Conservation (phyloP, 2,329 filamentous ascomycete species). For the Apiospora hydei region DNA sequence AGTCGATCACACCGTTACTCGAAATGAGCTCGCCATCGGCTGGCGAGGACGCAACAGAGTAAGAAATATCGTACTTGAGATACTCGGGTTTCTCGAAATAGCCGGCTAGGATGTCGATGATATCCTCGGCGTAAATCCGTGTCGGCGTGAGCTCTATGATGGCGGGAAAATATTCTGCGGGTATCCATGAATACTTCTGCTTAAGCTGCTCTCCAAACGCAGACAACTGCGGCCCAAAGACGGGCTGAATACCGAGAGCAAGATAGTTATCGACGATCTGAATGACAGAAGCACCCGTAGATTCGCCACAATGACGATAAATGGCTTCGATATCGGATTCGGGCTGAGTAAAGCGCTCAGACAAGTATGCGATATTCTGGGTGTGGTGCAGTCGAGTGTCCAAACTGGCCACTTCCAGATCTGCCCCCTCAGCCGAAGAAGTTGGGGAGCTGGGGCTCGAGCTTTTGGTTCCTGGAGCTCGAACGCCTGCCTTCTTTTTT, state of each 20-base stretch:
- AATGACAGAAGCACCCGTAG: slow-evolving; percentile 49
- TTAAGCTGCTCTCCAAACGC: slow-evolving; percentile 44
- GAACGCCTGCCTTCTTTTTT: slow-evolving; percentile 48
- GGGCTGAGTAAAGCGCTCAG: slow-evolving; percentile 51
- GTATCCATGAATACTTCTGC: slow-evolving; percentile 51
- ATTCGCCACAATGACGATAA: slow-evolving; percentile 48
- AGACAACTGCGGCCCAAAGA: slow-evolving; percentile 33
- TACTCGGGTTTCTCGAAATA: slow-evolving; percentile 51
- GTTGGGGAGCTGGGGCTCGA: slow-evolving; percentile 3
- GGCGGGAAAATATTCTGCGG: slow-evolving; percentile 50
- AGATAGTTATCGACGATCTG: slow-evolving; percentile 54
- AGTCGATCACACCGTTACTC: slow-evolving; percentile 10
- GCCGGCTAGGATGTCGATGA: slow-evolving; percentile 50
- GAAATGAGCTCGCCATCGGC: slow-evolving; percentile 6
- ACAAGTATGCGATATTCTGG: slow-evolving; percentile 48
- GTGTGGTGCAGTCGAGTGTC: neutral
- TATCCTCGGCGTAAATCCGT: slow-evolving; percentile 42
- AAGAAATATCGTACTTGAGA: slow-evolving; percentile 40
- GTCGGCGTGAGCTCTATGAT: slow-evolving; percentile 47
- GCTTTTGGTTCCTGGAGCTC: slow-evolving; percentile 18
- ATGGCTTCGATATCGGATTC: slow-evolving; percentile 50
- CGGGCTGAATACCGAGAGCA: slow-evolving; percentile 44
- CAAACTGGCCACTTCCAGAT: slow-evolving; percentile 24
- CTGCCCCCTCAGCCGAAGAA: neutral
- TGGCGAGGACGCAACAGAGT: slow-evolving; percentile 36